Percentiles rank a stretch among this genome's conserved stretches.
These are phyloP conservation scores for Brassica napus DNA, from an alignment of 345 rosid genomes.

Conservation along the genomic window Da-Ae NC_063447.1:55629001-55629500, in stretches of 20 bases:
- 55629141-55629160: no score
- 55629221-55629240: no score
- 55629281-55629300: neutral
- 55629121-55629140: no score
- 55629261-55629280: neutral
- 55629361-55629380: neutral
- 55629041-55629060: no score
- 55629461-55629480: slow-evolving; percentile 21
- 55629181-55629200: no score
- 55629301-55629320: neutral
- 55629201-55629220: no score
- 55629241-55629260: neutral
- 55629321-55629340: neutral
- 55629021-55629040: no score
- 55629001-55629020: no score
- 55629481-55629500: slow-evolving; percentile 28
- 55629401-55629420: neutral
- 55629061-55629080: no score
- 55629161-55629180: neutral
- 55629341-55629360: neutral
- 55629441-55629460: neutral
- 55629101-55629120: no score
- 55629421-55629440: slow-evolving; percentile 11
- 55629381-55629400: neutral
- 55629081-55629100: no score